These are phyloP conservation scores for Synchytrium microbalum DNA, from an alignment of 371 early-diverging fungal species.

Conservation along the genomic window DNA sequence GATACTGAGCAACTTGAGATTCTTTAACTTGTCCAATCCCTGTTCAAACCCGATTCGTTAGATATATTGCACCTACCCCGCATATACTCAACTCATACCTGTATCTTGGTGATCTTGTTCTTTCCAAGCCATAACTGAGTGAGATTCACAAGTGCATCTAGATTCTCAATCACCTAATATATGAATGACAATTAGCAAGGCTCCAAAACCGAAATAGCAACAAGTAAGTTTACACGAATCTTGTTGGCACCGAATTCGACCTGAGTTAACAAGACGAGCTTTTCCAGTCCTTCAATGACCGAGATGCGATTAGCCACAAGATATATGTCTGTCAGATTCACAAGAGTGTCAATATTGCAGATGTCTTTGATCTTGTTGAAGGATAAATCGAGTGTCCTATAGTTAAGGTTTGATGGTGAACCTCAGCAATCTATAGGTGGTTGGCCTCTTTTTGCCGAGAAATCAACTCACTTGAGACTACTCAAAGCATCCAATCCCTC, in stretches of 20 bases:
- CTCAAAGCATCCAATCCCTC: neutral
- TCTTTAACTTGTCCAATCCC: constrained; percentile 42
- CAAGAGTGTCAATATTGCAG: constrained; percentile 49
- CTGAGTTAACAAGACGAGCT: constrained; percentile 58
- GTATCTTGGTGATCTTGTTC: constrained; percentile 82
- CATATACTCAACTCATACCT: constrained; percentile 55
- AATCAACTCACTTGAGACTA: neutral
- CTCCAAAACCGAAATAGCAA: neutral
- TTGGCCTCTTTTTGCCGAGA: too few species aligned
- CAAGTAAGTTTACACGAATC: constrained; percentile 67
- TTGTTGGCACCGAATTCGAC: constrained; percentile 93
- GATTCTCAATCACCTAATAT: constrained; percentile 65
- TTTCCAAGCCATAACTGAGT: constrained; percentile 92
- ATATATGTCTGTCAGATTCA: constrained; percentile 55
- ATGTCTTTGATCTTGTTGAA: constrained; percentile 82
- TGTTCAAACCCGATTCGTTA: too few species aligned
- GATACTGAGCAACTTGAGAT: constrained; percentile 72
- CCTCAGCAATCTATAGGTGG: neutral
- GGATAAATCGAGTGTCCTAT: constrained; percentile 76
- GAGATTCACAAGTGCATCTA: constrained; percentile 68
- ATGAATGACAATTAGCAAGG: neutral
- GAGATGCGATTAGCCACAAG: constrained; percentile 81
- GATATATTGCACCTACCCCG: too few species aligned
- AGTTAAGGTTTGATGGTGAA: too few species aligned
- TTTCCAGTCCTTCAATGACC: constrained; percentile 63